Conservation (phyloP, 108 stramenopile genomes). For the Nannochloropsis salina region DNA sequence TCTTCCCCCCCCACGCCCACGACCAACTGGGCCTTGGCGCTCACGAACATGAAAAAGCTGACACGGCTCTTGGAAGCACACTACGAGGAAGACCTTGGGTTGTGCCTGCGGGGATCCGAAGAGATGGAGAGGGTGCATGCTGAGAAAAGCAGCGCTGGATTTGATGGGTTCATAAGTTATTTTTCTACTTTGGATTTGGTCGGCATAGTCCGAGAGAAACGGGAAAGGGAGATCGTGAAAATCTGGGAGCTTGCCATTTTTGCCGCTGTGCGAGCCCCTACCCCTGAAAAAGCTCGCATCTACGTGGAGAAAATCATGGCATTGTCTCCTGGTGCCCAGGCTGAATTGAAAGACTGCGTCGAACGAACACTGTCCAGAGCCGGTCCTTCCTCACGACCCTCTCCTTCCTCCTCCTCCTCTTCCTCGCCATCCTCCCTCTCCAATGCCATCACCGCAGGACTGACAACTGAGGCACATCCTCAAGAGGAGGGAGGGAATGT, state of each 20-base stretch:
- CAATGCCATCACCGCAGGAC: not conserved
- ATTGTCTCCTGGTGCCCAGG: not conserved
- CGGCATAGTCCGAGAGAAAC: not conserved
- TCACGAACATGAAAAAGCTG: not conserved
- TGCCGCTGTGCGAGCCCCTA: not conserved
- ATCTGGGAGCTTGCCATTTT: not conserved
- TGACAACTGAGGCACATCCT: not conserved
- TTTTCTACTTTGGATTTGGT: not conserved
- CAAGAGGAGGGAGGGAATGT: not conserved
- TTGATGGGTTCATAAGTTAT: not conserved
- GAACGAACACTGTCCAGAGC: not conserved
- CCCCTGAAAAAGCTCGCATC: not conserved
- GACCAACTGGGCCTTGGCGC: conserved; percentile 6
- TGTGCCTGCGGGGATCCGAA: not conserved
- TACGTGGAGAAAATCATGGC: not conserved
- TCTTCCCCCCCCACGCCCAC: conserved; percentile 4
- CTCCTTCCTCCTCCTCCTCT: not conserved
- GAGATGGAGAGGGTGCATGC: no score
- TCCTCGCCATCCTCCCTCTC: not conserved
- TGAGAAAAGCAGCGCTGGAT: no score
- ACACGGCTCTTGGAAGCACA: not conserved
- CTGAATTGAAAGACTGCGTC: not conserved
- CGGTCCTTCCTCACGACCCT: not conserved
- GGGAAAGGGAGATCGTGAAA: not conserved
- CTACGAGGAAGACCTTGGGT: conserved; percentile 4